phyloP scores from a whole-genome alignment of 2,329 filamentous ascomycete species.

The Alternaria ventricosa region DNA sequence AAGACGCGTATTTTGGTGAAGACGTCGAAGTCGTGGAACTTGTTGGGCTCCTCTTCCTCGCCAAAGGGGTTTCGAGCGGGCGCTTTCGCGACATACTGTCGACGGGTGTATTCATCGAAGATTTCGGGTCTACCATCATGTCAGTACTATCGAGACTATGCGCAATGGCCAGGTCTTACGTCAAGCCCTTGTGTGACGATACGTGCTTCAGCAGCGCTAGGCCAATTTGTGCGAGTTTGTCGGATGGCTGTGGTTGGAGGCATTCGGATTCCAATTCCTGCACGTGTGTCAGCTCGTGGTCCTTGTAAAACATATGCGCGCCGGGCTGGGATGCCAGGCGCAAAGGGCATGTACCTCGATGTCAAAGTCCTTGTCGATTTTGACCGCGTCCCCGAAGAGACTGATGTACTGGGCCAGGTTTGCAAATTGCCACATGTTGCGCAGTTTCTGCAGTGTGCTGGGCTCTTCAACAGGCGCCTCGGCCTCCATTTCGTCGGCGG shows the following conservation, averaged over 20 bases:
- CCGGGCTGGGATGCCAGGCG: constrained; percentile 25
- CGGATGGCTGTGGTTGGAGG: constrained; percentile 75
- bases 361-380: constrained; percentile 86
- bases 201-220: constrained; percentile 89
- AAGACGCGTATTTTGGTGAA: constrained; percentile 83
- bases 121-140: constrained; percentile 70
- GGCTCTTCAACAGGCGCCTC: constrained; percentile 53
- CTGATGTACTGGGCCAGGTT: constrained; percentile 93
- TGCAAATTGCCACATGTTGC: constrained; percentile 95
- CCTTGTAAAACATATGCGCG: constrained; percentile 10
- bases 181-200: constrained; percentile 90
- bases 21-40: constrained; percentile 81
- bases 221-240: constrained; percentile 79
- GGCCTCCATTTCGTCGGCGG: constrained; percentile 61
- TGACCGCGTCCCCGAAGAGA: constrained; percentile 86
- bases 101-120: constrained; percentile 91
- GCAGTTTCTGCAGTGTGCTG: constrained; percentile 67
- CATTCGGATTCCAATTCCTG: constrained; percentile 91
- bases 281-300: constrained; percentile 35
- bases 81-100: constrained; percentile 84
- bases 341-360: constrained; percentile 72
- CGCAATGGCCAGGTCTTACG: constrained; percentile 63
- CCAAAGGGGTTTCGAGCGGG: constrained; percentile 86
- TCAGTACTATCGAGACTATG: constrained; percentile 17
- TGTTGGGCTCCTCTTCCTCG: constrained; percentile 71